A percentile compares a stretch with the other conserved stretches of the same genome.
Conservation (phyloP, 371 early-diverging fungal genomes). For the Quaeritorhiza haematococci region DNA sequence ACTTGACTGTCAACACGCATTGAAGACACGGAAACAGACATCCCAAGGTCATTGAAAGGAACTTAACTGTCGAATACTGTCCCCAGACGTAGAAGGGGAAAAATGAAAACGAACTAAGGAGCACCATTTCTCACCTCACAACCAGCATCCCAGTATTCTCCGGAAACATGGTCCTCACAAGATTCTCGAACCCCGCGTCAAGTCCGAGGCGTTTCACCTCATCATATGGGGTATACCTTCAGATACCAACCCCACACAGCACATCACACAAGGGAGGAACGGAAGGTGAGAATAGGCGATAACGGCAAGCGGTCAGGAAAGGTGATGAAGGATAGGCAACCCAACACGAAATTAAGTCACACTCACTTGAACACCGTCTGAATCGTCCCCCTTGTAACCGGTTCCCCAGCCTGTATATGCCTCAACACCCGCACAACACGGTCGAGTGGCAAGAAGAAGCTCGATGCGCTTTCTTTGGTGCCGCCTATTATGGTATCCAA, state of each 20-base stretch:
- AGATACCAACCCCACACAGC: too few species aligned
- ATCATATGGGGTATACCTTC: conserved; percentile 27
- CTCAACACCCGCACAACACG: conserved; percentile 74
- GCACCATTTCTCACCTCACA: too few species aligned
- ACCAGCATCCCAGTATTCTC: conserved; percentile 83
- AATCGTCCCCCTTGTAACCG: conserved; percentile 76
- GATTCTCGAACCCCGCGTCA: conserved; percentile 55
- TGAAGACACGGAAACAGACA: background rate
- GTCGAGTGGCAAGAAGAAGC: conserved; percentile 78
- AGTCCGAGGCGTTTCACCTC: conserved; percentile 33
- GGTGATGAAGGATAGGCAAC: background rate
- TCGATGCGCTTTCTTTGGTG: conserved; percentile 62
- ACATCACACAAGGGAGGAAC: too few species aligned
- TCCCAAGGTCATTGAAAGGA: background rate
- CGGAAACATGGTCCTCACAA: conserved; percentile 59
- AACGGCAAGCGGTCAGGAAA: too few species aligned
- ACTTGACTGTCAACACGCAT: conserved; percentile 14
- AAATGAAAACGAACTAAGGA: too few species aligned
- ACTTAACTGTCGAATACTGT: background rate
- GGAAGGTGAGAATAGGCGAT: too few species aligned
- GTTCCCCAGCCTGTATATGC: conserved; percentile 58
- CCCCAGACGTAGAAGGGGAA: too few species aligned
- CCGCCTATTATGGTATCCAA: conserved; percentile 16
- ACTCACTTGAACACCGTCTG: conserved; percentile 45
- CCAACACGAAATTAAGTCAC: background rate